Percentiles rank a stretch among this genome's conserved stretches.
phyloP scores from a whole-genome alignment of 768 basidiomycete species.

The Serendipita indica region DNA sequence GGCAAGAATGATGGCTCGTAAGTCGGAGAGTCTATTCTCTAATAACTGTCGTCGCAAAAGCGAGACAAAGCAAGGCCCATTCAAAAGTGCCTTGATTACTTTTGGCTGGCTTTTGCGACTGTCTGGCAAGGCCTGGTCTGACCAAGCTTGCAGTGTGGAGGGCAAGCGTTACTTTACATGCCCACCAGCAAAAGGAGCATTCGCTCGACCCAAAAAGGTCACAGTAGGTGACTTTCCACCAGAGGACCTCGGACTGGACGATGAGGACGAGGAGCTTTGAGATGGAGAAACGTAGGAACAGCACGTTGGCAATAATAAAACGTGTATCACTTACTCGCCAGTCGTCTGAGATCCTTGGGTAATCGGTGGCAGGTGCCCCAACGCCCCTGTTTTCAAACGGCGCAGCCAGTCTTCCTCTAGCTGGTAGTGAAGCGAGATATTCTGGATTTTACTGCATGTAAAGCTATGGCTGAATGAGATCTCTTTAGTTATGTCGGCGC shows the following conservation, averaged over 20 bases:
- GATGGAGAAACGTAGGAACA: no score
- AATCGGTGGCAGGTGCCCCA: no score
- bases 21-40: slow-evolving; percentile 26
- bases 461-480: no score
- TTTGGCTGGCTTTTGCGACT: not conserved
- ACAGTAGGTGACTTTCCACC: slow-evolving; percentile 76
- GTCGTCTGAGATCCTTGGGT: no score
- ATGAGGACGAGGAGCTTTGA: slow-evolving; percentile 55
- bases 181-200: slow-evolving; percentile 60
- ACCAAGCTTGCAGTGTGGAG: slow-evolving; percentile 43
- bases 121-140: not conserved
- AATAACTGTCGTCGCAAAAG: not conserved
- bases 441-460: no score
- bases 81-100: not conserved
- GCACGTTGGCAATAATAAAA: no score
- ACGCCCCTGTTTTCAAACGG: no score
- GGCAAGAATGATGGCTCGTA: slow-evolving; percentile 94
- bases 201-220: slow-evolving; percentile 73
- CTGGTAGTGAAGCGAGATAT: no score
- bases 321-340: no score
- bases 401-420: no score
- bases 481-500: no score
- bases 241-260: slow-evolving; percentile 56
- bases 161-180: slow-evolving; percentile 80
- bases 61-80: not conserved